Evolutionary conservation across 169 alveolate species (phyloP).

Genomic region (Plasmodium ovale): DNA sequence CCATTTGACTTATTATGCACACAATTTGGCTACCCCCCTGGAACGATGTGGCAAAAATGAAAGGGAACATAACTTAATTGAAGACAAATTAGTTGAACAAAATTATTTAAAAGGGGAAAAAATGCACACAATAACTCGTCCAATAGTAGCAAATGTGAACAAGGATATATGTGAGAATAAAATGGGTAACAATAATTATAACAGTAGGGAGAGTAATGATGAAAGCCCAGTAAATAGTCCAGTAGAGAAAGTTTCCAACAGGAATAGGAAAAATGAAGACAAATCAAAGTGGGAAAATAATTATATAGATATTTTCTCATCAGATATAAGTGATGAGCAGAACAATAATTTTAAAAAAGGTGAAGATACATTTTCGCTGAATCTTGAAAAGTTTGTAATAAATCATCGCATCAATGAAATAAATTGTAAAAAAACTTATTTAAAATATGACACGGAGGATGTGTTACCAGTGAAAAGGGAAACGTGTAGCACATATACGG

Average conservation of each 20-base stretch:
- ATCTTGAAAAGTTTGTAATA: conserved; percentile 23
- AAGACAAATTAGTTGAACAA: background rate
- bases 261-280: background rate
- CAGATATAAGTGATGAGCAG: background rate
- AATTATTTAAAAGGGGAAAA: background rate
- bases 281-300: background rate
- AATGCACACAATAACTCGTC: background rate
- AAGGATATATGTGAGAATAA: background rate
- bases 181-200: background rate
- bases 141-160: background rate
- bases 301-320: background rate
- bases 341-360: background rate
- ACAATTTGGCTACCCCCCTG: conserved; percentile 3
- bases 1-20: background rate
- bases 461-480: background rate
- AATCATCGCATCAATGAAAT: conserved; percentile 37
- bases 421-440: conserved; percentile 3
- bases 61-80: background rate
- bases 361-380: background rate
- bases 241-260: background rate
- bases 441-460: background rate
- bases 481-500: background rate
- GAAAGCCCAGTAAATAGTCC: background rate
- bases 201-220: background rate
- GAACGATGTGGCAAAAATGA: background rate